Evolutionary conservation across 306 rosid species (phyloP).

Genomic region (Vicia villosa): DNA sequence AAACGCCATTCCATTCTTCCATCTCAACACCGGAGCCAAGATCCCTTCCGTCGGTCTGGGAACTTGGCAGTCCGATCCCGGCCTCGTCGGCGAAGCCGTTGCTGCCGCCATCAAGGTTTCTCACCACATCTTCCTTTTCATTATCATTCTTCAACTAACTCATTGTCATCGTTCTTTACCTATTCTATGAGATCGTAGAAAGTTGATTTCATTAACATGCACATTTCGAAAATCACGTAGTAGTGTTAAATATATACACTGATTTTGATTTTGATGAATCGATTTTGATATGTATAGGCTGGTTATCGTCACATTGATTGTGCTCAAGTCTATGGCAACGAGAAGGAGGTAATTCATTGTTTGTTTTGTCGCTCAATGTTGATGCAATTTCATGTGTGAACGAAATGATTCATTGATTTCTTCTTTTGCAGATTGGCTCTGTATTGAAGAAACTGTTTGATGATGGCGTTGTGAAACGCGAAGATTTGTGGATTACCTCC

Average conservation of each 20-base stretch:
- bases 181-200: too few relatives aligned
- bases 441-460: conserved; percentile 68
- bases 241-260: too few relatives aligned
- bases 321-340: conserved; percentile 72
- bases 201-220: too few relatives aligned
- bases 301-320: conserved; percentile 90
- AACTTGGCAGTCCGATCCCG: conserved; percentile 82
- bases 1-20: conserved; percentile 47
- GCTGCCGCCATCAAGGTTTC: conserved; percentile 64
- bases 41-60: conserved; percentile 81
- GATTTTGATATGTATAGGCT: conserved; percentile 41
- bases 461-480: conserved; percentile 76
- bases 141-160: too few relatives aligned
- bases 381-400: background rate
- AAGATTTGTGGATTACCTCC: conserved; percentile 89
- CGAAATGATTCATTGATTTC: background rate
- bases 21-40: conserved; percentile 77
- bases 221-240: background rate
- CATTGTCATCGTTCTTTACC: too few relatives aligned
- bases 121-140: background rate
- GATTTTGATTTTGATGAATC: conserved; percentile 12
- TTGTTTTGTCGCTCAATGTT: background rate
- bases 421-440: conserved; percentile 59
- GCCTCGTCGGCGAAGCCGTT: conserved; percentile 69
- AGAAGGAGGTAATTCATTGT: conserved; percentile 53